Evolutionary conservation across 2,329 filamentous ascomycete species (phyloP).

Genomic region (Nigrograna mackinnonii): DNA sequence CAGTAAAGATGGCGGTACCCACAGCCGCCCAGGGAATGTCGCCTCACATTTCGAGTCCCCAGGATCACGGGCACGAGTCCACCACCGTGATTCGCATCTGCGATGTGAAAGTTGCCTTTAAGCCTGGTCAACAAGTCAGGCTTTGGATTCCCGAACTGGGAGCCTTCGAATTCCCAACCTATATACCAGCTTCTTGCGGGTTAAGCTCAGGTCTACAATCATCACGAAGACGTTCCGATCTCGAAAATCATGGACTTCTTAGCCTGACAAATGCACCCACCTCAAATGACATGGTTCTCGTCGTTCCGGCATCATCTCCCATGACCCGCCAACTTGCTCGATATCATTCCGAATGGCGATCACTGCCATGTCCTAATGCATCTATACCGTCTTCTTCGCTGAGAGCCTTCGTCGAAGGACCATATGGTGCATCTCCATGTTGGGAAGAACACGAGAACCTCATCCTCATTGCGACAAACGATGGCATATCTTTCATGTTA

Average conservation of each 20-base stretch:
- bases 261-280: no score
- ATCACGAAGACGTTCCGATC: no score
- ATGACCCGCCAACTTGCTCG: constrained; percentile 24
- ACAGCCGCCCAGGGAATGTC: neutral
- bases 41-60: neutral
- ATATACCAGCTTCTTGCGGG: constrained; percentile 34
- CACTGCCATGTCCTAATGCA: constrained; percentile 29
- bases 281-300: constrained; percentile 24
- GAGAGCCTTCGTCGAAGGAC: constrained; percentile 29
- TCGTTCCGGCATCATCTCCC: constrained; percentile 23
- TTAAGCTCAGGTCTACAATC: no score
- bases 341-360: constrained; percentile 25
- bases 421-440: constrained; percentile 23
- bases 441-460: constrained; percentile 29
- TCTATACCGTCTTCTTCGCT: constrained; percentile 16
- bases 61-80: no score
- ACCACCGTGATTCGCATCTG: constrained; percentile 24
- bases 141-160: constrained; percentile 28
- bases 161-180: constrained; percentile 27
- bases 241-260: no score
- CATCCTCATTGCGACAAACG: constrained; percentile 23
- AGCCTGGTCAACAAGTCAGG: constrained; percentile 34
- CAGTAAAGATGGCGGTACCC: constrained; percentile 25
- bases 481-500: constrained; percentile 27
- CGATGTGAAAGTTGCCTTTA: constrained; percentile 27